These are phyloP conservation scores for Globisporangium cystogenes DNA, from an alignment of 352 stramenopile species.

Conservation along the genomic window DNA sequence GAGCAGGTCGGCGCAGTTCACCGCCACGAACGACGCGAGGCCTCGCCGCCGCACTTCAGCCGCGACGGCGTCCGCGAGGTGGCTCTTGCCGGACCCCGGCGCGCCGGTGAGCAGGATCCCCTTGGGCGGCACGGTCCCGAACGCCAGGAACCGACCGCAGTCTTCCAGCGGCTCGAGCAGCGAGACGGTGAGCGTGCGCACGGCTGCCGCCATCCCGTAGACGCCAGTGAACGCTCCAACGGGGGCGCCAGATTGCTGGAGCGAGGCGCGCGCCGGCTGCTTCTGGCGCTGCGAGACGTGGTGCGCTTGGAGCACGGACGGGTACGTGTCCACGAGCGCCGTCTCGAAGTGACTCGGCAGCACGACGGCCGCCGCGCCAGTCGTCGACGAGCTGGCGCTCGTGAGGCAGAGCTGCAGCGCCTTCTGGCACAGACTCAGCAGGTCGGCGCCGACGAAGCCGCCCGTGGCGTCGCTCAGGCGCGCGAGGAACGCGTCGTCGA, in stretches of 20 bases:
- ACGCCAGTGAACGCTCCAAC: constrained; percentile 87
- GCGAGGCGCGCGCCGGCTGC: constrained; percentile 23
- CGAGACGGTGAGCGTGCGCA: constrained; percentile 94
- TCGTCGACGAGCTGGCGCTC: neutral
- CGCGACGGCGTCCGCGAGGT: constrained; percentile 81
- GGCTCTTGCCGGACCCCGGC: constrained; percentile 97
- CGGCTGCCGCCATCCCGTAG: constrained; percentile 96
- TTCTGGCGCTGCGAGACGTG: constrained; percentile 81
- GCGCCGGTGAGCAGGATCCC: constrained; percentile 98
- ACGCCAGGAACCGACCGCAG: constrained; percentile 93
- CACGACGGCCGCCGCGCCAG: constrained; percentile 2
- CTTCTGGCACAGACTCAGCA: constrained; percentile 74
- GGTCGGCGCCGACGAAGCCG: constrained; percentile 91
- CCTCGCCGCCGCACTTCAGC: constrained; percentile 49
- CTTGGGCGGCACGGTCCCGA: constrained; percentile 95
- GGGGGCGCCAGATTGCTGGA: too few relatives aligned
- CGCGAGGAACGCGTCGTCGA: constrained; percentile 64
- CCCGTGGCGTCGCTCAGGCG: constrained; percentile 93
- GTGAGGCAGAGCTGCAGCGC: constrained; percentile 60
- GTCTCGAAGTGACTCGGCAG: constrained; percentile 60
- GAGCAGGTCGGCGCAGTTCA: constrained; percentile 85
- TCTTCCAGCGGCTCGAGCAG: constrained; percentile 97
- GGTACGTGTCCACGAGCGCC: constrained; percentile 90
- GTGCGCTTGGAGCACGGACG: constrained; percentile 95
- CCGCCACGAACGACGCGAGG: constrained; percentile 80